Base-by-base conservation (phyloP, 2,329 filamentous ascomycete genomes). In the Nakataea oryzae region DNA sequence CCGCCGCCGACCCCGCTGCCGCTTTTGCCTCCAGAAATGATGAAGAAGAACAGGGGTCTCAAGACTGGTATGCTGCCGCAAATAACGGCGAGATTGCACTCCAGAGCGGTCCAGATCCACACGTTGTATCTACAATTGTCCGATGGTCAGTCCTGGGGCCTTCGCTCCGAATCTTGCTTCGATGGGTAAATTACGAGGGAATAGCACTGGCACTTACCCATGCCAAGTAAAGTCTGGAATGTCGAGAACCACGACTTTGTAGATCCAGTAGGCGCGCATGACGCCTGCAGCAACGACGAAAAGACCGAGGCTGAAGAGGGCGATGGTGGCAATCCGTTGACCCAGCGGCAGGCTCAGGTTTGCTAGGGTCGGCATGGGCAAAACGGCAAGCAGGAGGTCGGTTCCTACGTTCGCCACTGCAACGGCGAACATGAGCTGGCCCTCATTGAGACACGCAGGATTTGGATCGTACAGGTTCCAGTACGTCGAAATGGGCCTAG, bases 31-130 rank as follows among this genome's bases (percentile, higher is more conserved):
- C 27, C 24, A 9, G 54, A 56, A 6, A 56, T 56, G 28, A 61
- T 41, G 41, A 56, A 32, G 50, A 61, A 34, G 50, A 69, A 70
- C 1, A 72, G 59, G 7, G 68, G 63, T 62, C 68, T 69, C 17
- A 77, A 68, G 26, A 71, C 72, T 1, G 75, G 75, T 1, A 74
- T 69, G 55, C 73, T 76, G 21, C 74, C 75, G 58, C 74, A 76
- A 30, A 76, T 74, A 29, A 77, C 70, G n/a, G 74, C 75, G 26
- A 77, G 64, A 58, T 77, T 75, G 1, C 73, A 74, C 63, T 77
- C 75, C 27, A 76, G 70, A 2, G 75, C 73, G 1, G 74, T 75
- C 75, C 75, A 77, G 32, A 75, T 73, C 75, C 75, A 77, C 24
- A 77, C 67, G 17, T 74, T 65, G 57, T 74, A 74, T n/a, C 41